phyloP scores from a whole-genome alignment of 2,329 filamentous ascomycete species.

The Colletotrichum sp. region DNA sequence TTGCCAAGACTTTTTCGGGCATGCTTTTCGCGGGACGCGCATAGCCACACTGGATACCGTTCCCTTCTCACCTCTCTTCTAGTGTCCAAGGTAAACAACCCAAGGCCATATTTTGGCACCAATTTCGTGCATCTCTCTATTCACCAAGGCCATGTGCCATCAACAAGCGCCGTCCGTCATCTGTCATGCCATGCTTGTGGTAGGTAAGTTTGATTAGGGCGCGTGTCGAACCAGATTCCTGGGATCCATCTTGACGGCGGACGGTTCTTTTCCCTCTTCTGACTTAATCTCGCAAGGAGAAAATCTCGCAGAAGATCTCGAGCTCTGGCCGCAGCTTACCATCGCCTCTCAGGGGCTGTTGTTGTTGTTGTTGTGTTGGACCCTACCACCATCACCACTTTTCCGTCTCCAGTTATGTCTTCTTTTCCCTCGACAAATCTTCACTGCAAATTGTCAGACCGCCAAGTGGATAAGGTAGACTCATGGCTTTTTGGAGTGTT shows the following conservation, averaged over 20 bases:
- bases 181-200: background rate
- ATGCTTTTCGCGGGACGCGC: background rate
- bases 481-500: background rate
- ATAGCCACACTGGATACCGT: background rate
- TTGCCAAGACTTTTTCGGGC: background rate
- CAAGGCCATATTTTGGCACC: background rate
- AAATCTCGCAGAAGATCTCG: background rate
- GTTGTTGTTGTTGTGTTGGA: background rate
- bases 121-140: background rate
- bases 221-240: background rate
- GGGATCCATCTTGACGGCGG: background rate
- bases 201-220: background rate
- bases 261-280: background rate
- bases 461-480: background rate
- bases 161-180: background rate
- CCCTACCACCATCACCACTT: background rate
- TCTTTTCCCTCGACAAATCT: rapidly evolving
- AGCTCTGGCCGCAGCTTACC: background rate
- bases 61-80: background rate
- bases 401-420: background rate
- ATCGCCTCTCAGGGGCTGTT: background rate
- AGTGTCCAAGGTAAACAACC: background rate
- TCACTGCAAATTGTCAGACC: background rate
- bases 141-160: background rate
- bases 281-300: background rate